phyloP scores from a whole-genome alignment of 441 rosid genomes.

The Euphorbia celastroides region DNA sequence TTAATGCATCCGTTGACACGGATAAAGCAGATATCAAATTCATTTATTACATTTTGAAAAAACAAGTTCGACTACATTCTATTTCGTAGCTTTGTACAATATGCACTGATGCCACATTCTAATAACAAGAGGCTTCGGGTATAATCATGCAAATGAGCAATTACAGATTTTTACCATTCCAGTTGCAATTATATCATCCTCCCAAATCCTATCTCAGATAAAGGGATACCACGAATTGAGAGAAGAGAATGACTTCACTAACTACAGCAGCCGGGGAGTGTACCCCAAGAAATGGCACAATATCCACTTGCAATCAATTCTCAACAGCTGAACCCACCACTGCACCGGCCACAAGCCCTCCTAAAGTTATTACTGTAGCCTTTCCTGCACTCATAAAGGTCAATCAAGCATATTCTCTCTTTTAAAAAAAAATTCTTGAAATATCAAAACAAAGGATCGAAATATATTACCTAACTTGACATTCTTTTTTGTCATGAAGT shows the following conservation, averaged over 20 bases:
- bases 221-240: conserved; percentile 79
- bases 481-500: conserved; percentile 79
- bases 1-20: no score
- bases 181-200: conserved; percentile 17
- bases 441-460: background rate
- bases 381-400: conserved; percentile 51
- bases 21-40: no score
- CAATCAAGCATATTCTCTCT: conserved; percentile 10
- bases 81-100: conserved; percentile 37
- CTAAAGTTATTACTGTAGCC: conserved; percentile 66
- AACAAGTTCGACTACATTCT: conserved; percentile 21
- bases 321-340: conserved; percentile 85
- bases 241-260: conserved; percentile 77
- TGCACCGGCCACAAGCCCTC: conserved; percentile 91
- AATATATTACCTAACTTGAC: conserved; percentile 66
- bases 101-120: conserved; percentile 40
- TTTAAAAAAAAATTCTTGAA: no score
- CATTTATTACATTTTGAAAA: conserved; percentile 4
- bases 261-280: conserved; percentile 85
- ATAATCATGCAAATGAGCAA: conserved; percentile 43
- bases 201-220: conserved; percentile 54
- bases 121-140: conserved; percentile 32
- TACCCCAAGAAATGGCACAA: conserved; percentile 78
- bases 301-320: conserved; percentile 91
- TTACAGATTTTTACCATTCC: conserved; percentile 29